Conservation (phyloP, 2,329 filamentous ascomycete genomes). For the Diaporthe sp. region DNA sequence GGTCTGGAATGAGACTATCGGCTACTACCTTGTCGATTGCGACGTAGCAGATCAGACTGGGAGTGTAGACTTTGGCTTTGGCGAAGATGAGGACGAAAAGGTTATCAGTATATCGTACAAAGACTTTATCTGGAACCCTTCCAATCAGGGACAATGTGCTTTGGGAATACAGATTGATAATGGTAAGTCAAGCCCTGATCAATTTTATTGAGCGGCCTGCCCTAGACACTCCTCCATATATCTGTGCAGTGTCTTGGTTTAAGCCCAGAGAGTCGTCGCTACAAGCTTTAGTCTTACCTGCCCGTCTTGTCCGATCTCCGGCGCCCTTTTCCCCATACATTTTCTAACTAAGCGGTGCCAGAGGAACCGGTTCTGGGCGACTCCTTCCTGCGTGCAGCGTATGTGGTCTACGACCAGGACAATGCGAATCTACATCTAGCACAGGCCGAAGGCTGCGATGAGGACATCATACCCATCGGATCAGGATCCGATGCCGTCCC, state of each 20-base stretch:
- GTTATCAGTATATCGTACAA: slow-evolving; percentile 58
- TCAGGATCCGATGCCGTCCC: slow-evolving; percentile 18
- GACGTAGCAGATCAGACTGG: slow-evolving; percentile 52
- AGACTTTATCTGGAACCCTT: slow-evolving; percentile 64
- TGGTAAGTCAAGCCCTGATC: slow-evolving; percentile 11
- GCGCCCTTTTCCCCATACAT: slow-evolving; percentile 31
- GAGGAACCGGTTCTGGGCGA: slow-evolving; percentile 62
- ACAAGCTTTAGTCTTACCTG: neutral
- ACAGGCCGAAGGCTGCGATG: slow-evolving; percentile 31
- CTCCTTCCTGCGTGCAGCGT: slow-evolving; percentile 58
- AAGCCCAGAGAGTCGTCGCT: neutral
- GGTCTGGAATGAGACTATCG: slow-evolving; percentile 52
- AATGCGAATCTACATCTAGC: slow-evolving; percentile 47
- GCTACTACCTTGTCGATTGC: slow-evolving; percentile 63
- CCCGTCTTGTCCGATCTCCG: neutral
- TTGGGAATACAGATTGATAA: slow-evolving; percentile 52
- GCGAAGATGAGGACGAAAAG: slow-evolving; percentile 46
- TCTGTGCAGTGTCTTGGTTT: neutral
- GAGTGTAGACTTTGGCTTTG: slow-evolving; percentile 65
- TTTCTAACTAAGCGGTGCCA: slow-evolving; percentile 44
- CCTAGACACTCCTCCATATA: neutral
- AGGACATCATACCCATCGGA: slow-evolving; percentile 18
- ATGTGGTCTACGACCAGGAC: slow-evolving; percentile 63
- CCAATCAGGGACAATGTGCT: slow-evolving; percentile 54
- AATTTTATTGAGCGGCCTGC: neutral